Conservation (phyloP, 148 eudicot genomes). For the Fagopyrum tataricum region DNA sequence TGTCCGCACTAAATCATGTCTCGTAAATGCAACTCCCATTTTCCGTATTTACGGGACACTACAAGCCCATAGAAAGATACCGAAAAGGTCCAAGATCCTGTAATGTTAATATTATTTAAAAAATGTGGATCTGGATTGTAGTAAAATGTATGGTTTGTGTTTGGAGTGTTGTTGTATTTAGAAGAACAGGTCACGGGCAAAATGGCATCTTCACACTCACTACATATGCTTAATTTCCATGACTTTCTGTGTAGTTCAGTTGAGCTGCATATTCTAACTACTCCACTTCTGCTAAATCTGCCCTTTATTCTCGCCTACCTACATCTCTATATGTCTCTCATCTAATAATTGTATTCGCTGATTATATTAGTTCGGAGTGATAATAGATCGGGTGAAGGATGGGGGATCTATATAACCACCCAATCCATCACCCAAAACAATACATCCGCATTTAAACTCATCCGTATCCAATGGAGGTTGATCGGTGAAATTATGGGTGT, state of each 20-base stretch:
- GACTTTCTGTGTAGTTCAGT: neutral
- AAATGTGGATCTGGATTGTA: neutral
- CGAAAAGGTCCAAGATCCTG: neutral
- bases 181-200: neutral
- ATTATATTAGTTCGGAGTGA: neutral
- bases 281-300: neutral
- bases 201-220: neutral
- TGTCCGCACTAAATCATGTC: neutral
- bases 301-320: neutral
- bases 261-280: neutral
- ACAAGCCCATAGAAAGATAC: neutral
- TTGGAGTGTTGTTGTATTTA: neutral
- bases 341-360: constrained; percentile 3
- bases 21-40: constrained; percentile 3
- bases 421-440: no score
- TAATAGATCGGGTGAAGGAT: neutral
- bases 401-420: no score
- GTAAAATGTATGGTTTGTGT: neutral
- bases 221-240: no score
- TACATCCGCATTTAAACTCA: no score
- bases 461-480: no score
- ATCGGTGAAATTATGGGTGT: no score
- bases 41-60: neutral
- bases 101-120: neutral
- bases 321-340: neutral